Evolutionary conservation across 108 stramenopile species (phyloP), one percentile per base, ranked within the genome.

Genomic region (Nitzschia sp.): DNA sequence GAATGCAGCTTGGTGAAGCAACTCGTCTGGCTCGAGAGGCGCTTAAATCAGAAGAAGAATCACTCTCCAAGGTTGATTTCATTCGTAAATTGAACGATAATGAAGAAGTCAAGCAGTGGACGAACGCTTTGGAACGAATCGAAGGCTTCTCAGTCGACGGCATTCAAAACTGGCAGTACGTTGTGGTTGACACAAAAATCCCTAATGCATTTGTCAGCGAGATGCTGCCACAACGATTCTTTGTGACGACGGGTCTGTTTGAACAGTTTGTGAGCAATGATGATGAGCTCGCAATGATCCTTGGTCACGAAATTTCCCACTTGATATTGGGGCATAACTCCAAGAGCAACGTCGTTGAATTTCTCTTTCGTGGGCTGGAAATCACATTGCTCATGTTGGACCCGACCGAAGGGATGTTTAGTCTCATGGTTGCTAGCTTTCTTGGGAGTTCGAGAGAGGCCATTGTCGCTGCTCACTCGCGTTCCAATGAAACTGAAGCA

Each of bases 141-240:
- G 62, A 75, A 52, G 80, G 79, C 28, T 76, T 53, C 33, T 56
- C 54, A 28, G 57, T 68, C 26, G 63, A 76, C 22, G 75, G 75
- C 26, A 64, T 69, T 25, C 30, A 69, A 26, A 69, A 69, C 29
- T 76, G 75, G 70, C 66, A 66, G 33, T 77, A 84, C 62, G 59
- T 90, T 0, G 60, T 87, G n/a, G 73, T 89, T 1, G 77, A 88
- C 22, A 77, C 84, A 0, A 11, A 27, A 1, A 47, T 87, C 0
- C 88, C 93, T 3, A 94, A 94, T 72, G 93, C 93, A n/a, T 94
- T 91, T 72, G 93, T 94, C 0, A 73, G 83, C 9, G 93, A 91
- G 77, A 85, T 94, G 32, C 66, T 94, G 15, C 93, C 93, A 21
- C 88, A 84, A 58, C 80, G 84, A 28, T 81, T 94, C 44, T 94